phyloP scores from a whole-genome alignment of 2,329 filamentous ascomycete species.

The Xylariaceae sp. region DNA sequence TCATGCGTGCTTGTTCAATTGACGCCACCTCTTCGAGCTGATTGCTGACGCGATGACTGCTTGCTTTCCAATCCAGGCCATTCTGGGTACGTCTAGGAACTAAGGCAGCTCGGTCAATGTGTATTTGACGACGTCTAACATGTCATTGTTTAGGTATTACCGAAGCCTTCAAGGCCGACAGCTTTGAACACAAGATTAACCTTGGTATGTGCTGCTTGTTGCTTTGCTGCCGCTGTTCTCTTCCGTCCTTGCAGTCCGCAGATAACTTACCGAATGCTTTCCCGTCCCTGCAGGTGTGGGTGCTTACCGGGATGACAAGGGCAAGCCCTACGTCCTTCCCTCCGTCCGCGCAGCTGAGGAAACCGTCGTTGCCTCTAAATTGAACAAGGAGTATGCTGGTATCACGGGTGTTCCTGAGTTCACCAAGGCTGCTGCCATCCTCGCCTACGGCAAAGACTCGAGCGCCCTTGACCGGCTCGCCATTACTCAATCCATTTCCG shows the following conservation, averaged over 20 bases:
- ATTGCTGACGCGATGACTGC: constrained; percentile 19
- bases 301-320: constrained; percentile 95
- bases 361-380: constrained; percentile 67
- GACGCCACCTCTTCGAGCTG: constrained; percentile 4
- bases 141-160: constrained; percentile 62
- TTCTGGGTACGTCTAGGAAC: constrained; percentile 56
- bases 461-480: constrained; percentile 71
- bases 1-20: not conserved
- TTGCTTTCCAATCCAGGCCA: constrained; percentile 50
- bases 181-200: constrained; percentile 94
- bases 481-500: constrained; percentile 97
- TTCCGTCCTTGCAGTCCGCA: constrained; percentile 7
- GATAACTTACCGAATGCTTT: not conserved
- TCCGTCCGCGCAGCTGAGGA: constrained; percentile 86
- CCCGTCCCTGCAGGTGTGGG: constrained; percentile 62
- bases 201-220: constrained; percentile 54
- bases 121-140: constrained; percentile 5
- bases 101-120: not conserved
- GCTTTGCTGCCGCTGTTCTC: not conserved
- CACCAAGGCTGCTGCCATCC: constrained; percentile 81
- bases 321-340: constrained; percentile 95
- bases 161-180: constrained; percentile 97
- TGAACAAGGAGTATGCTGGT: constrained; percentile 97
- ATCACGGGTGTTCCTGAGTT: constrained; percentile 95
- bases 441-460: constrained; percentile 83